A percentile compares a stretch with the other conserved stretches of the same genome.
Evolutionary conservation across 371 early-diverging fungal genomes (phyloP).

Genomic region (Coemansia sp.): DNA sequence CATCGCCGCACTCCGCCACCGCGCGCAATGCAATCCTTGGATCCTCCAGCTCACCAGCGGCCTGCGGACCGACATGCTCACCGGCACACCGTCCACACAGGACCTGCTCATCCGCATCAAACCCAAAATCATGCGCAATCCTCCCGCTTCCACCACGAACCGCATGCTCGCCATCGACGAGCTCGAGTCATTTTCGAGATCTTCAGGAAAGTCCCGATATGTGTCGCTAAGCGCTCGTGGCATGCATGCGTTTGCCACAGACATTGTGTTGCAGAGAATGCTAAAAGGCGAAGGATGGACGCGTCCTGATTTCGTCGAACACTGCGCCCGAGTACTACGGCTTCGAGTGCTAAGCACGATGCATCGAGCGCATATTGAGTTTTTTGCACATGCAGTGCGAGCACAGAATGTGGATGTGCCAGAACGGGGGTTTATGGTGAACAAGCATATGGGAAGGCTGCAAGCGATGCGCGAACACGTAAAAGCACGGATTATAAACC

Average conservation of each 20-base stretch:
- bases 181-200: slow-evolving; percentile 14
- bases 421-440: neutral
- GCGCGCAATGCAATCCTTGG: slow-evolving; percentile 28
- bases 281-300: slow-evolving; percentile 13
- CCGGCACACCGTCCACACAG: slow-evolving; percentile 10
- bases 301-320: slow-evolving; percentile 33
- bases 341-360: slow-evolving; percentile 14
- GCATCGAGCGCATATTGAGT: slow-evolving; percentile 20
- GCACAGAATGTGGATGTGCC: neutral
- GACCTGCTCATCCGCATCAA: slow-evolving; percentile 24
- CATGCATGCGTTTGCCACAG: slow-evolving; percentile 12
- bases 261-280: neutral
- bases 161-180: slow-evolving; percentile 22
- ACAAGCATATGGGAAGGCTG: slow-evolving; percentile 2
- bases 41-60: slow-evolving; percentile 34
- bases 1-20: slow-evolving; percentile 13
- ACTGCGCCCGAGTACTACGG: slow-evolving; percentile 24
- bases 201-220: slow-evolving; percentile 17
- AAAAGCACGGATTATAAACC: slow-evolving; percentile 7
- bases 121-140: neutral
- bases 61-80: slow-evolving; percentile 13
- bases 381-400: slow-evolving; percentile 1
- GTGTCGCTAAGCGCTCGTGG: slow-evolving; percentile 22
- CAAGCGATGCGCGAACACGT: slow-evolving; percentile 16
- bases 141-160: neutral